Conservation (phyloP, 345 rosid species). For the Jatropha curcas region DNA sequence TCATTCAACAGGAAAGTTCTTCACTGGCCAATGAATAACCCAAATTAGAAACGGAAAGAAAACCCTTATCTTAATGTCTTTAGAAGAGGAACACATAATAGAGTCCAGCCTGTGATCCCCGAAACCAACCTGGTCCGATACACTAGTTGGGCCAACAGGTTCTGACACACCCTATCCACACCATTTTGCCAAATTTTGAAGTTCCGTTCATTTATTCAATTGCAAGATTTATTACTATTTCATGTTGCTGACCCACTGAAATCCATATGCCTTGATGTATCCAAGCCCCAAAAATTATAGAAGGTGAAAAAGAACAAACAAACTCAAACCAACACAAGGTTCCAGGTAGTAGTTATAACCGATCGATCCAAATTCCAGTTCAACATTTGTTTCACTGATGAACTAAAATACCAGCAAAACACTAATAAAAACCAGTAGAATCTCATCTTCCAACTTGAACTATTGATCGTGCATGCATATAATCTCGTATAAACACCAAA, state of each 20-base stretch:
- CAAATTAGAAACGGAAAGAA: neutral
- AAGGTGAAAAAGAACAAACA: too few relatives aligned
- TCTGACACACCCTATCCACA: neutral
- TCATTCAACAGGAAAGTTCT: neutral
- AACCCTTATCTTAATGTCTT: neutral
- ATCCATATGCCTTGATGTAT: too few relatives aligned
- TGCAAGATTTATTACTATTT: neutral
- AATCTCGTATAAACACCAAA: neutral
- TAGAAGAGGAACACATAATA: neutral
- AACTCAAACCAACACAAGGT: neutral
- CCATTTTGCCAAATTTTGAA: neutral
- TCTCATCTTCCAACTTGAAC: neutral
- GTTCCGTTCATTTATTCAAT: too few relatives aligned
- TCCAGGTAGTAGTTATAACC: too few relatives aligned
- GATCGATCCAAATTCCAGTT: neutral
- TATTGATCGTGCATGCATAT: neutral
- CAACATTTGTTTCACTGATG: neutral
- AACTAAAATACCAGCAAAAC: neutral
- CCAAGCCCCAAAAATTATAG: neutral
- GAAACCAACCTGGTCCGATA: neutral
- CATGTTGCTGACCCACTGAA: too few relatives aligned
- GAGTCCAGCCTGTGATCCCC: neutral
- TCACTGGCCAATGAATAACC: neutral
- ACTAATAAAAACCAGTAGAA: neutral
- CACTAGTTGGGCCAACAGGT: neutral